Percentiles rank a stretch among this genome's conserved stretches.
Conservation (phyloP, 768 basidiomycete genomes). For the Leccinum imitatum region DNA sequence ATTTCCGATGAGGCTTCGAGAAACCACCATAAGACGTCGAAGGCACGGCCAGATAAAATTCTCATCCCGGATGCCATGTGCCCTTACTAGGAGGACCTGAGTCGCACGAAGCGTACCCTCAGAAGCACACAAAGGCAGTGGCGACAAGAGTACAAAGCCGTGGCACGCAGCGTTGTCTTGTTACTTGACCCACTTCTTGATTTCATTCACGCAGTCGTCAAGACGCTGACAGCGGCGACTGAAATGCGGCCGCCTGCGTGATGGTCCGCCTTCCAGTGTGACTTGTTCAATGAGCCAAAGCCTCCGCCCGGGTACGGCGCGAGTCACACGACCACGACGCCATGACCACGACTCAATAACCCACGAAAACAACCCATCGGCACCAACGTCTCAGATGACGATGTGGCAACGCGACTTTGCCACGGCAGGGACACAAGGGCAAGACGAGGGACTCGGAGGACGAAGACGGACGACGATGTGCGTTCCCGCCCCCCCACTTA, state of each 20-base stretch:
- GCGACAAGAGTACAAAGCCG: neutral
- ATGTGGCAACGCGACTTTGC: no score
- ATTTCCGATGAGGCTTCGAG: neutral
- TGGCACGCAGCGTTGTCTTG: neutral
- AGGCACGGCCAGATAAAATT: neutral
- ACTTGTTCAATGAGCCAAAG: no score
- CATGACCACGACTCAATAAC: no score
- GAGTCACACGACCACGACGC: no score
- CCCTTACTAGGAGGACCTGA: neutral
- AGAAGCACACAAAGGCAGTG: neutral
- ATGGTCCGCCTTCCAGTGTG: no score
- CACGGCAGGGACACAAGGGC: no score
- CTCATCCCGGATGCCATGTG: neutral
- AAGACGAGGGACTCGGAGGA: no score
- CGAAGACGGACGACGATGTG: no score
- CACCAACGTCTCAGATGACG: no score
- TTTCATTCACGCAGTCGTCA: conserved; percentile 6
- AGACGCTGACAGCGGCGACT: conserved; percentile 1
- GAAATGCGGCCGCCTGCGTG: neutral
- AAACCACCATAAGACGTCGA: neutral
- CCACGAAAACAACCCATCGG: no score
- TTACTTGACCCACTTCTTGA: conserved; percentile 2
- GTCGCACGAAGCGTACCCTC: neutral
- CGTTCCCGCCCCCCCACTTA: no score
- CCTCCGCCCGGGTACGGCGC: no score